Conservation (phyloP, 2,329 filamentous ascomycete genomes). For the Cladosporium phlei region DNA sequence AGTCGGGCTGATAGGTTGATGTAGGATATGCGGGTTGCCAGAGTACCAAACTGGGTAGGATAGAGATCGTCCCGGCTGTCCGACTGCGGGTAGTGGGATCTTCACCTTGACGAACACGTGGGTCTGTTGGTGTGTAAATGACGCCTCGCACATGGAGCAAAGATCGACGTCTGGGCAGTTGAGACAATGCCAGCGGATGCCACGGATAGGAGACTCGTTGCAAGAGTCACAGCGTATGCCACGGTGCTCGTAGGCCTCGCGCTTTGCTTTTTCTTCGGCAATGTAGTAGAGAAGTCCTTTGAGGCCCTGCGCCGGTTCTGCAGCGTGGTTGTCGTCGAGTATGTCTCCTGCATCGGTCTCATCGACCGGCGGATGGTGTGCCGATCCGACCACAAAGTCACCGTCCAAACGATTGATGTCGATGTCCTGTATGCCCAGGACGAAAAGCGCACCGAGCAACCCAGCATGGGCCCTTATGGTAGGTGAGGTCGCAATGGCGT, state of each 20-base stretch:
- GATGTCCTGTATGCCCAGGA: conserved; percentile 3
- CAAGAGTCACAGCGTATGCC: conserved; percentile 91
- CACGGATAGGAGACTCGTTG: conserved; percentile 80
- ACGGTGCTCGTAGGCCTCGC: conserved; percentile 85
- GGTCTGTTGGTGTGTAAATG: conserved; percentile 66
- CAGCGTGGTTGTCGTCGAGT: conserved; percentile 14
- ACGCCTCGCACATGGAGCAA: conserved; percentile 81
- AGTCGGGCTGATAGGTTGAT: conserved; percentile 60
- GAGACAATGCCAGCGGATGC: conserved; percentile 86
- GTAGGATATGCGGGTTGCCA: conserved; percentile 71
- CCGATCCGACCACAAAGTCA: conserved; percentile 15
- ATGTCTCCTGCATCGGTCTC: conserved; percentile 26
- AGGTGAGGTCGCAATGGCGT: conserved; percentile 1
- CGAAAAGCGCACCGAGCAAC: no score
- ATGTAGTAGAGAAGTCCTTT: conserved; percentile 73
- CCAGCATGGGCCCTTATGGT: background rate
- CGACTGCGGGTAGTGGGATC: conserved; percentile 80
- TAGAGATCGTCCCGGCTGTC: conserved; percentile 52
- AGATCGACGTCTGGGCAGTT: conserved; percentile 96
- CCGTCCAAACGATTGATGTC: conserved; percentile 17
- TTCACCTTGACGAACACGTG: conserved; percentile 96
- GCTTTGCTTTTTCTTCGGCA: conserved; percentile 83
- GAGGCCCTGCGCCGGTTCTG: conserved; percentile 28
- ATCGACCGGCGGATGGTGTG: conserved; percentile 16
- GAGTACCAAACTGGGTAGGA: conserved; percentile 83